phyloP scores from a whole-genome alignment of 306 rosid species.

The Purshia tridentata region DNA sequence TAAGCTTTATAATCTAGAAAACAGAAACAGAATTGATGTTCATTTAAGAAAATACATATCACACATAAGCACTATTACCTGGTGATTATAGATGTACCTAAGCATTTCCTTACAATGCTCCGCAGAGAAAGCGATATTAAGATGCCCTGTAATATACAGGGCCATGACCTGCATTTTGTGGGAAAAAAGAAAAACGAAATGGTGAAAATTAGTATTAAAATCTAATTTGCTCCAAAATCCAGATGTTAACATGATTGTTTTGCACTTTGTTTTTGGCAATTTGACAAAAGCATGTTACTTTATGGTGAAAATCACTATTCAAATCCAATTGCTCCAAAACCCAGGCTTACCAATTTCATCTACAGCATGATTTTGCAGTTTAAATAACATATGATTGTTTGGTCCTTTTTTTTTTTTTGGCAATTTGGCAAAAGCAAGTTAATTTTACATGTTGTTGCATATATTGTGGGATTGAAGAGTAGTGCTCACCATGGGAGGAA shows the following conservation, averaged over 20 bases:
- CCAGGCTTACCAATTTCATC: not conserved
- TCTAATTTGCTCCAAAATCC: not conserved
- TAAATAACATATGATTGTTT: too few species aligned
- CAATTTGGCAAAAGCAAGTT: not conserved
- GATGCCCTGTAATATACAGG: slow-evolving; percentile 58
- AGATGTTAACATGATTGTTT: not conserved
- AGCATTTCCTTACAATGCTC: slow-evolving; percentile 57
- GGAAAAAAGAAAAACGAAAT: too few species aligned
- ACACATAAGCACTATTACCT: slow-evolving; percentile 32
- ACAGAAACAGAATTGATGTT: not conserved
- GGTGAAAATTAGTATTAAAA: not conserved
- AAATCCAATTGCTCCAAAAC: not conserved
- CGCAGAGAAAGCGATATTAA: slow-evolving; percentile 39
- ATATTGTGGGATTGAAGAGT: not conserved
- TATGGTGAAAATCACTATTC: too few species aligned
- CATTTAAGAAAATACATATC: not conserved
- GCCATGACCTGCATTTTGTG: slow-evolving; percentile 48
- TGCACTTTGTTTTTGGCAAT: too few species aligned
- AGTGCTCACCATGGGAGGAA: slow-evolving; percentile 59
- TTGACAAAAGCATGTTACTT: too few species aligned
- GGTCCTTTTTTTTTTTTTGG: not conserved
- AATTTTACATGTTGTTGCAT: not conserved
- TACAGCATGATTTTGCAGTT: not conserved
- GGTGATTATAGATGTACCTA: slow-evolving; percentile 60
- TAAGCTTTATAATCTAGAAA: too few species aligned